Evolutionary conservation across 1,284 basidiomycete genomes (phyloP).

Genomic region (Hypsizygus ulmarius): DNA sequence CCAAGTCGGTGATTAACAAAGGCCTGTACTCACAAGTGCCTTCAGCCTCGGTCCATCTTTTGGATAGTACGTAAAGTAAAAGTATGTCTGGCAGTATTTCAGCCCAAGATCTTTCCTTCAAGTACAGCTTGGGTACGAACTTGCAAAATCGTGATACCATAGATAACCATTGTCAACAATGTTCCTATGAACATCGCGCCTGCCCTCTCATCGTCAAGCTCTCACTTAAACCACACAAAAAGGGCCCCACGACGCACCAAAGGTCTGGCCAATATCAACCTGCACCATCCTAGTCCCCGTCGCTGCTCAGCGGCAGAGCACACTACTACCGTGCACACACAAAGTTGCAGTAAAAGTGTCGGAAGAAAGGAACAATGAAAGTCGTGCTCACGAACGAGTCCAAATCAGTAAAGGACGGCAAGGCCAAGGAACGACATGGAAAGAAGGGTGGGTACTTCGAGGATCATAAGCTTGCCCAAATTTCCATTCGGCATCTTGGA

Average conservation of each 20-base stretch:
- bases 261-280: conserved; percentile 26
- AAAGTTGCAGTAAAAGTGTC: too few species aligned
- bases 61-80: conserved; percentile 39
- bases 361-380: too few species aligned
- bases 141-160: conserved; percentile 42
- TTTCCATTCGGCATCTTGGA: neutral
- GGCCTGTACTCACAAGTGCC: conserved; percentile 28
- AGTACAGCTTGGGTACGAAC: conserved; percentile 17
- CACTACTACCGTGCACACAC: neutral
- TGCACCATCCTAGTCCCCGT: conserved; percentile 7
- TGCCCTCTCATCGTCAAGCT: conserved; percentile 6
- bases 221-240: neutral
- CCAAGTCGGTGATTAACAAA: neutral
- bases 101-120: neutral
- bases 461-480: neutral
- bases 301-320: conserved; percentile 3
- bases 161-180: conserved; percentile 34
- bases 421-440: too few species aligned
- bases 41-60: conserved; percentile 33
- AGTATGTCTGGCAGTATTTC: conserved; percentile 33
- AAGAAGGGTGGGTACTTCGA: neutral
- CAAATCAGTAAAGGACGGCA: too few species aligned
- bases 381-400: too few species aligned
- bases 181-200: conserved; percentile 34
- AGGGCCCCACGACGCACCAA: conserved; percentile 23